phyloP scores from a whole-genome alignment of 2,329 filamentous ascomycete species.

The Aspergillus sp. region DNA sequence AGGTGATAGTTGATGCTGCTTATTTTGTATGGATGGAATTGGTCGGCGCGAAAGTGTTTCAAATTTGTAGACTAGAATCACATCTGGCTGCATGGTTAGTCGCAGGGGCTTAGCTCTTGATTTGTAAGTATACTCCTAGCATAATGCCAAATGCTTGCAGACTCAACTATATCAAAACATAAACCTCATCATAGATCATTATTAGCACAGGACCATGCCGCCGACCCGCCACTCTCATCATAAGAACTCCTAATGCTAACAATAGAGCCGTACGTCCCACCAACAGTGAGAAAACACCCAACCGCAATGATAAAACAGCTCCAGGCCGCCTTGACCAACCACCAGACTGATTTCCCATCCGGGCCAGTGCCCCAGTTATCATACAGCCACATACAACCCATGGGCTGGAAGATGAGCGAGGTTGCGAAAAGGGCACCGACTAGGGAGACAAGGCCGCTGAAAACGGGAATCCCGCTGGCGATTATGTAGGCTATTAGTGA shows the following conservation, averaged over 20 bases:
- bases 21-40: too few species aligned
- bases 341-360: background rate
- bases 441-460: conserved; percentile 57
- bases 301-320: conserved; percentile 31
- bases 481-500: conserved; percentile 66
- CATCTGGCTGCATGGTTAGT: too few species aligned
- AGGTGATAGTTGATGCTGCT: too few species aligned
- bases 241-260: conserved; percentile 1
- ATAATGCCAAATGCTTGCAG: too few species aligned
- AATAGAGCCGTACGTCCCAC: conserved; percentile 1
- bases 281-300: background rate
- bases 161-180: too few species aligned
- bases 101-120: too few species aligned
- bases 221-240: background rate
- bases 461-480: conserved; percentile 67
- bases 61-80: too few species aligned
- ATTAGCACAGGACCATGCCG: background rate
- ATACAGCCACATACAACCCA: conserved; percentile 6
- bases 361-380: conserved; percentile 1
- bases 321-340: conserved; percentile 45
- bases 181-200: background rate
- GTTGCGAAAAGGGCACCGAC: background rate
- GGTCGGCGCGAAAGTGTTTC: too few species aligned
- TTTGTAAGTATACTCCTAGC: too few species aligned
- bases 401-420: background rate